These are phyloP conservation scores for Emmonsia crescens DNA, from an alignment of 2,329 filamentous ascomycete species.

Conservation along the genomic window DNA sequence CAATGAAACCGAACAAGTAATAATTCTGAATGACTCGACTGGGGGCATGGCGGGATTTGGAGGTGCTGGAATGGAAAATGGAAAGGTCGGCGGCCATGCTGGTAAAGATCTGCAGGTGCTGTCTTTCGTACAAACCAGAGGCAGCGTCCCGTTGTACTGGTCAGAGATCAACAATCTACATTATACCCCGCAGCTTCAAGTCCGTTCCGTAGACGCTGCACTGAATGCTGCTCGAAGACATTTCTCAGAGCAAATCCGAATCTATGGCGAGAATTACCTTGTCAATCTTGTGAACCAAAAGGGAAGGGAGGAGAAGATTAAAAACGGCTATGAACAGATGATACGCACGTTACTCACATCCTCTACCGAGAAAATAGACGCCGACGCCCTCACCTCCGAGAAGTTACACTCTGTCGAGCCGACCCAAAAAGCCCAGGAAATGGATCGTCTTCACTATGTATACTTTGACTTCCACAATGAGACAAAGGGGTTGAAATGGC, in stretches of 20 bases:
- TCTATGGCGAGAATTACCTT: conserved; percentile 94
- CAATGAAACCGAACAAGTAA: conserved; percentile 93
- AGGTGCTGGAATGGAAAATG: conserved; percentile 63
- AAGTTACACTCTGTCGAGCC: conserved; percentile 72
- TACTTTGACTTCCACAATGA: conserved; percentile 99
- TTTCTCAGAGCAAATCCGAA: conserved; percentile 82
- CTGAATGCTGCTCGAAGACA: conserved; percentile 70
- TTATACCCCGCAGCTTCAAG: conserved; percentile 82
- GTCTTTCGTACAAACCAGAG: conserved; percentile 91
- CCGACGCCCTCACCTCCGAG: conserved; percentile 58
- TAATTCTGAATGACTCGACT: conserved; percentile 74
- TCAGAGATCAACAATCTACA: conserved; percentile 86
- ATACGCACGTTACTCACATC: conserved; percentile 63
- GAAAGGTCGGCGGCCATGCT: conserved; percentile 48
- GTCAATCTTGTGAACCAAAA: conserved; percentile 97
- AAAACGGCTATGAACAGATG: conserved; percentile 88
- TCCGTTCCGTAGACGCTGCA: conserved; percentile 73
- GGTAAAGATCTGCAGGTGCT: conserved; percentile 76
- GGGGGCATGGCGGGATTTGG: conserved; percentile 71
- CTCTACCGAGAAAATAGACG: conserved; percentile 54
- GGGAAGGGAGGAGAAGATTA: conserved; percentile 78
- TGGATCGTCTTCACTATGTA: conserved; percentile 83
- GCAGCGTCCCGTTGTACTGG: conserved; percentile 94
- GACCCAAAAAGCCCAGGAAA: conserved; percentile 47
- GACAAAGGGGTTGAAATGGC: conserved; percentile 89